Evolutionary conservation across 129 eudicot genomes (phyloP).

Genomic region (Sambucus nigra): DNA sequence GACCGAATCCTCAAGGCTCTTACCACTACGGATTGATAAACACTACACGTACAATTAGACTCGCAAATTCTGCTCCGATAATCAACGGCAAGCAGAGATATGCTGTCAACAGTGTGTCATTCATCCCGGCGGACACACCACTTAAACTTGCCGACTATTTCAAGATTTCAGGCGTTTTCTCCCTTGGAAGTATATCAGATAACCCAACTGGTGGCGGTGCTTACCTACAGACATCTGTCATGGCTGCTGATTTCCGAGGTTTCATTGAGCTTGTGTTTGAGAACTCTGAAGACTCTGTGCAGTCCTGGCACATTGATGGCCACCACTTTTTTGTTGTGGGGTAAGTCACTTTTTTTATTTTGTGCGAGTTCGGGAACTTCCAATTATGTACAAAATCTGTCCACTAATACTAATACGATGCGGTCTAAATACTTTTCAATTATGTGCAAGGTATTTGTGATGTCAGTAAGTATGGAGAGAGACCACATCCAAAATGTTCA

Average conservation of each 20-base stretch:
- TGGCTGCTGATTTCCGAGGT: constrained; percentile 57
- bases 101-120: constrained; percentile 65
- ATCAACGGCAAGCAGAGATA: constrained; percentile 56
- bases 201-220: constrained; percentile 51
- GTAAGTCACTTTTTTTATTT: constrained; percentile 26
- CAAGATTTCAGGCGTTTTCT: constrained; percentile 60
- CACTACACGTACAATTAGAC: constrained; percentile 45
- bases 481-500: too few relatives aligned
- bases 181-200: constrained; percentile 36
- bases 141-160: constrained; percentile 62
- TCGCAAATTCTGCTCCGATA: constrained; percentile 61
- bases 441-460: too few relatives aligned
- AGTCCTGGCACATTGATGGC: constrained; percentile 75
- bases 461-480: too few relatives aligned
- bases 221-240: constrained; percentile 61
- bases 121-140: constrained; percentile 61
- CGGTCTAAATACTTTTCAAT: too few relatives aligned
- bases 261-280: constrained; percentile 58
- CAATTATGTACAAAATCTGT: too few relatives aligned
- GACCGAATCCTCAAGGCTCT: constrained; percentile 85
- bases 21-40: constrained; percentile 65
- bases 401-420: too few relatives aligned
- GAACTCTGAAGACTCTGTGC: constrained; percentile 49
- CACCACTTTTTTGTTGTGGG: constrained; percentile 70
- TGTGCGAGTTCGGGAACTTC: too few relatives aligned